Conservation (phyloP, 306 rosid genomes). For the Castanospermum australe region DNA sequence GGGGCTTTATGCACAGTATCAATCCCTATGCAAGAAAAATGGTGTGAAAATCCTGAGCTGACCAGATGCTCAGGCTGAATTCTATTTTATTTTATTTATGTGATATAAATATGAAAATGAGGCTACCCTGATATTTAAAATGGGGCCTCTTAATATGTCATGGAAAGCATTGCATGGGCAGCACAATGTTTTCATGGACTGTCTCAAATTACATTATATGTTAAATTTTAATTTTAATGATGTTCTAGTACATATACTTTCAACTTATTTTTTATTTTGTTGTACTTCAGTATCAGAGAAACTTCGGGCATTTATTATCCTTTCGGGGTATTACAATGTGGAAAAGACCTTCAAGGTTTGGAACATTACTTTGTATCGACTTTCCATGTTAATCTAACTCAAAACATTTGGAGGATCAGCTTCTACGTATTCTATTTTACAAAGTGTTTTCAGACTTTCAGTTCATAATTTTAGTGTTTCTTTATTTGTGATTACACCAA, state of each 20-base stretch:
- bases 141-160: background rate
- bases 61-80: background rate
- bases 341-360: conserved; percentile 79
- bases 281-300: conserved; percentile 59
- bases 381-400: background rate
- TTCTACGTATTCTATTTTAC: background rate
- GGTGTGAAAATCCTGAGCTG: too few relatives aligned
- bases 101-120: background rate
- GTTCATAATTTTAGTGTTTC: background rate
- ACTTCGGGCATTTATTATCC: conserved; percentile 61
- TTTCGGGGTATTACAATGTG: conserved; percentile 67
- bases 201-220: background rate
- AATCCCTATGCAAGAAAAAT: too few relatives aligned
- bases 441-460: background rate
- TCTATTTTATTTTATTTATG: background rate
- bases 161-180: background rate
- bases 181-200: background rate
- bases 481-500: background rate
- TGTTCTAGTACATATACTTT: background rate
- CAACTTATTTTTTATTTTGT: background rate
- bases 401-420: background rate
- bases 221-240: background rate
- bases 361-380: background rate
- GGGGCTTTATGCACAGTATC: background rate
- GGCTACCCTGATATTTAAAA: background rate